Evolutionary conservation across 805 yeast genomes (phyloP), one percentile per base, ranked within the genome.

Genomic region (Myxozyma kluyveri): DNA sequence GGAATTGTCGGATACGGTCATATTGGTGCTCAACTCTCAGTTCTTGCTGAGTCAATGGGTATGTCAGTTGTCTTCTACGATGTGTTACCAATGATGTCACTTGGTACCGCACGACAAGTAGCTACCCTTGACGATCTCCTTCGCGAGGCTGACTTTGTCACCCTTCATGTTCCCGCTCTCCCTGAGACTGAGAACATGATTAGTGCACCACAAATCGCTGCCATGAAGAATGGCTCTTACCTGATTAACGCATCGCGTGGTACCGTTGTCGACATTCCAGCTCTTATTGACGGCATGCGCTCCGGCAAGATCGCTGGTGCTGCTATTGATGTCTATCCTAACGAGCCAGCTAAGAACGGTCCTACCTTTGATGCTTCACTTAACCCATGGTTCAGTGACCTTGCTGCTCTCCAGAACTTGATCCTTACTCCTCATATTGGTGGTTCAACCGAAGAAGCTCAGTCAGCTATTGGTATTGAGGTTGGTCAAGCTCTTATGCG

Each of bases 361-460:
- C 83, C 79, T 57, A 72, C 81, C 62, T 93, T 90, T 75, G 75
- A 67, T 64, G 78, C 85, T 68, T 78, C 78, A 38, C 78, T 93
- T 68, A 91, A 91, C 73, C 63, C 74, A 38, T 93, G 96, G 90
- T 79, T 86, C 57, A 75, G 87, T 31, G 96, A 90, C 68, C 79
- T 93, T 63, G 78, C 82, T 62, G 74, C 86, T 9, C 78, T 89
- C 69, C 82, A 90, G 74, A 93, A 93, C 73, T 82, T 91, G 57
- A 89, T 93, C 61, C 78, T 93, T 66, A 84, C 98, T 49, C 99
- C 99, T 31, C 99, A 93, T 69, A 93, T 93, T 63, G 99, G 99
- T 74, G 99, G 99, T 62, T 89, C 97, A 46, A 93, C 99, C 43
- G 98, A 91, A 73, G 99, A 93, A 77, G 99, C 99, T 35, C 99